A percentile compares a stretch with the other conserved stretches of the same genome.
Conservation (phyloP, 495 filamentous ascomycete genomes). For the Schizothecium vesticola region DNA sequence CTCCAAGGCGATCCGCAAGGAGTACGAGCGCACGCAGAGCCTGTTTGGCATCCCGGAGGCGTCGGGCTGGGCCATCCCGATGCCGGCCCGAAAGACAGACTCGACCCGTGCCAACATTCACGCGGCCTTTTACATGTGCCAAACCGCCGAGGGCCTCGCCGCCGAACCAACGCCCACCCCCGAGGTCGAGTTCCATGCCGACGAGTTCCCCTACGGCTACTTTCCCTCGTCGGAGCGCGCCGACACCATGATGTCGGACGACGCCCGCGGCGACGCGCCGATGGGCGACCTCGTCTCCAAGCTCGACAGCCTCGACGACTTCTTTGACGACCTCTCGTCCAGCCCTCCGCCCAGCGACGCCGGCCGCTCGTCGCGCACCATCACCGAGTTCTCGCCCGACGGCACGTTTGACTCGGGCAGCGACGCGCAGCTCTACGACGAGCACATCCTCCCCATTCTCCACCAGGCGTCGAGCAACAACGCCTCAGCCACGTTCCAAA, state of each 20-base stretch:
- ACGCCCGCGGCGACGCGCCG: constrained; percentile 61
- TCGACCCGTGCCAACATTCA: constrained; percentile 89
- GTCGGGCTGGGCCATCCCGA: constrained; percentile 92
- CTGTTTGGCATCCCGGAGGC: constrained; percentile 95
- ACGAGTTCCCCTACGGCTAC: constrained; percentile 79
- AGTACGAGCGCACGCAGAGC: constrained; percentile 89
- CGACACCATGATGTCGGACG: constrained; percentile 88
- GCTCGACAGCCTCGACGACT: constrained; percentile 89
- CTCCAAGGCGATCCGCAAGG: constrained; percentile 78
- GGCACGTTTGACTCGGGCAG: constrained; percentile 57
- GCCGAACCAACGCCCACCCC: constrained; percentile 68
- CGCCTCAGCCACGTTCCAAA: constrained; percentile 66
- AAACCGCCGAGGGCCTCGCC: constrained; percentile 44
- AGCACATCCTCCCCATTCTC: constrained; percentile 85
- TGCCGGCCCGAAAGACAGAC: constrained; percentile 81
- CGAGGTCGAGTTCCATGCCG: constrained; percentile 85
- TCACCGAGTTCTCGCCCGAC: constrained; percentile 56
- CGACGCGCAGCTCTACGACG: constrained; percentile 79
- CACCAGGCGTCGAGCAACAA: constrained; percentile 59
- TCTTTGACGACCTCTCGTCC: constrained; percentile 65
- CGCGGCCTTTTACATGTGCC: constrained; percentile 89
- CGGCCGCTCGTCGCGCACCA: constrained; percentile 55
- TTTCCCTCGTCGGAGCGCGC: constrained; percentile 63
- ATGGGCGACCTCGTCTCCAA: constrained; percentile 85
- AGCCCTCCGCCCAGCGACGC: constrained; percentile 49